Evolutionary conservation across 208 protist genomes (phyloP).

Genomic region (Leptomonas pyrrhocoris): DNA sequence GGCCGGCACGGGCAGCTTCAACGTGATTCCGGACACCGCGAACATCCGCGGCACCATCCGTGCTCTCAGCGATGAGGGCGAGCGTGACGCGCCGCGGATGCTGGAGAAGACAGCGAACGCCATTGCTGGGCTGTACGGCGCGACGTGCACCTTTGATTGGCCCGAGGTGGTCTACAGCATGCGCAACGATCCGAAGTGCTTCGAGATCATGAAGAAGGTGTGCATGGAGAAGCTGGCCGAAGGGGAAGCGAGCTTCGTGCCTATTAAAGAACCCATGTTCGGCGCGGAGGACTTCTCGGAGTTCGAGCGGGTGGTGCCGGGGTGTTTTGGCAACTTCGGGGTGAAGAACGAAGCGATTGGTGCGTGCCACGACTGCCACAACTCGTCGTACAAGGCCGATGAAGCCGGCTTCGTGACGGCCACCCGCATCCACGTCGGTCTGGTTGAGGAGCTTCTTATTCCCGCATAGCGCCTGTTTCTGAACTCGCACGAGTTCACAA

Average conservation of each 20-base stretch:
- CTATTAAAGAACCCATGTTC: constrained; percentile 44
- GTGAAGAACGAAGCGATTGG: constrained; percentile 31
- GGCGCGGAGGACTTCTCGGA: constrained; percentile 71
- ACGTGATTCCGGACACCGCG: constrained; percentile 60
- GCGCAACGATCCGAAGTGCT: constrained; percentile 59
- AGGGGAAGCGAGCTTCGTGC: constrained; percentile 38
- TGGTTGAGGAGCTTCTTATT: constrained; percentile 54
- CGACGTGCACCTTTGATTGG: constrained; percentile 19
- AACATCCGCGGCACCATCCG: constrained; percentile 61
- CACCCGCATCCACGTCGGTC: constrained; percentile 47
- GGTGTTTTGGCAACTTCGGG: constrained; percentile 62
- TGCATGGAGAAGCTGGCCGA: constrained; percentile 38
- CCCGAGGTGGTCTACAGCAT: constrained; percentile 53
- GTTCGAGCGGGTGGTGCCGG: constrained; percentile 59
- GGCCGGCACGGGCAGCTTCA: too few species aligned
- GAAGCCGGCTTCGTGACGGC: constrained; percentile 53
- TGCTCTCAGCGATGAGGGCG: constrained; percentile 45
- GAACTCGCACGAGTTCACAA: too few species aligned
- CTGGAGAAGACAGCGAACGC: constrained; percentile 57
- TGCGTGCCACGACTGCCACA: constrained; percentile 52
- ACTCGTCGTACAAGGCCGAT: constrained; percentile 49
- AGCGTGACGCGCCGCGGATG: constrained; percentile 38
- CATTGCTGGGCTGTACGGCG: constrained; percentile 51
- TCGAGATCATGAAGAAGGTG: constrained; percentile 48
- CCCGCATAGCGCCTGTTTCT: not conserved